Evolutionary conservation across 2,329 filamentous ascomycete genomes (phyloP).

Genomic region (Xylariales sp.): DNA sequence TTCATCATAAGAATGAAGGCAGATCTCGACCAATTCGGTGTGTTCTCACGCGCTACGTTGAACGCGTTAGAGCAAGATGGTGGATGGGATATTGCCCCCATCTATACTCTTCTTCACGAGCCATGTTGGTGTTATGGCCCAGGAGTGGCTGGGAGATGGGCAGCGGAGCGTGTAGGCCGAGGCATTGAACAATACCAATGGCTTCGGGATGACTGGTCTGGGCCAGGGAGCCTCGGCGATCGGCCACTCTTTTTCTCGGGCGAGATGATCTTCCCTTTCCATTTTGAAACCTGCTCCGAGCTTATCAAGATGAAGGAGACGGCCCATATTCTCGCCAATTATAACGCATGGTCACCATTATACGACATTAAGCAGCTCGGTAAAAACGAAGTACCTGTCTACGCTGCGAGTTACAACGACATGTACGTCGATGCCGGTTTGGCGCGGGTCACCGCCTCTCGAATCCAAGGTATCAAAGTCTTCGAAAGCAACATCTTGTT

Average conservation of each 20-base stretch:
- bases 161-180: conserved; percentile 73
- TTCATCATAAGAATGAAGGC: conserved; percentile 75
- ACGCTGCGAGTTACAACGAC: conserved; percentile 87
- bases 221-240: conserved; percentile 52
- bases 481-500: conserved; percentile 90
- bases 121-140: conserved; percentile 83
- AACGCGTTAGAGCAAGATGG: conserved; percentile 73
- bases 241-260: conserved; percentile 82
- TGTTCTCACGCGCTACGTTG: conserved; percentile 78
- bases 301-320: conserved; percentile 75
- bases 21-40: conserved; percentile 81
- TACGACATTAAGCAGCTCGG: conserved; percentile 80
- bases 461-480: conserved; percentile 81
- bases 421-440: conserved; percentile 90
- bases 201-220: conserved; percentile 58
- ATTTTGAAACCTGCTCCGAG: conserved; percentile 84
- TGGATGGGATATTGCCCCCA: conserved; percentile 78
- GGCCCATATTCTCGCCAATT: conserved; percentile 76
- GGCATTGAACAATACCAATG: conserved; percentile 61
- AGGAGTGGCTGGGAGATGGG: conserved; percentile 75
- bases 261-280: conserved; percentile 91
- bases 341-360: conserved; percentile 77
- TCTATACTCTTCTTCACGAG: conserved; percentile 91
- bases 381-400: conserved; percentile 85
- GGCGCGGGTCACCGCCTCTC: conserved; percentile 76